Evolutionary conservation across 257 asterid species (phyloP).

Genomic region (Verbena officinalis): DNA sequence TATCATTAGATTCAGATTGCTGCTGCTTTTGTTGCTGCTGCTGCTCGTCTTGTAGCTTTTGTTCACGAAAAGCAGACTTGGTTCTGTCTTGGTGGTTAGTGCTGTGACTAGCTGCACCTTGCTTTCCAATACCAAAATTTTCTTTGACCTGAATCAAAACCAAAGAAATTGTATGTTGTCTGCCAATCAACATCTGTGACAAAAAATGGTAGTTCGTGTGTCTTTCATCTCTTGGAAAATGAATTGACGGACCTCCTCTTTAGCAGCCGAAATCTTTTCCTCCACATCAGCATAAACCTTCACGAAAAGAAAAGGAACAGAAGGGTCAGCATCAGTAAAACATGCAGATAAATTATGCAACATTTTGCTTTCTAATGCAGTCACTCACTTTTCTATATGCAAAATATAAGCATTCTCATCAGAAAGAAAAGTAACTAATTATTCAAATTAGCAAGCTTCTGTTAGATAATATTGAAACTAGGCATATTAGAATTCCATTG

Average conservation of each 20-base stretch:
- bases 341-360: slow-evolving; percentile 21
- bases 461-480: neutral
- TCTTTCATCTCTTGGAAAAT: slow-evolving; percentile 13
- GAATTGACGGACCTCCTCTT: slow-evolving; percentile 71
- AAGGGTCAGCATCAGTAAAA: slow-evolving; percentile 25
- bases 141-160: slow-evolving; percentile 64
- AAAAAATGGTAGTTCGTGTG: neutral
- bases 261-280: slow-evolving; percentile 80
- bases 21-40: slow-evolving; percentile 62
- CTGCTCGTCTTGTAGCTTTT: slow-evolving; percentile 47
- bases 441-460: neutral
- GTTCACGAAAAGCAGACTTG: slow-evolving; percentile 51
- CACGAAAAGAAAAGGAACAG: slow-evolving; percentile 28
- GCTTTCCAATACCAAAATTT: slow-evolving; percentile 68
- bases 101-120: slow-evolving; percentile 49
- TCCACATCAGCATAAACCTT: slow-evolving; percentile 82
- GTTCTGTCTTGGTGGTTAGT: slow-evolving; percentile 41
- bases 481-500: slow-evolving; percentile 4
- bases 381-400: neutral
- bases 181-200: neutral
- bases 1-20: slow-evolving; percentile 49
- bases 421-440: slow-evolving; percentile 1
- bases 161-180: slow-evolving; percentile 12
- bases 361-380: slow-evolving; percentile 17
- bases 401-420: neutral